These are phyloP conservation scores for Pseudozyma pruni DNA, from an alignment of 1,284 basidiomycete species.

Conservation along the genomic window DNA sequence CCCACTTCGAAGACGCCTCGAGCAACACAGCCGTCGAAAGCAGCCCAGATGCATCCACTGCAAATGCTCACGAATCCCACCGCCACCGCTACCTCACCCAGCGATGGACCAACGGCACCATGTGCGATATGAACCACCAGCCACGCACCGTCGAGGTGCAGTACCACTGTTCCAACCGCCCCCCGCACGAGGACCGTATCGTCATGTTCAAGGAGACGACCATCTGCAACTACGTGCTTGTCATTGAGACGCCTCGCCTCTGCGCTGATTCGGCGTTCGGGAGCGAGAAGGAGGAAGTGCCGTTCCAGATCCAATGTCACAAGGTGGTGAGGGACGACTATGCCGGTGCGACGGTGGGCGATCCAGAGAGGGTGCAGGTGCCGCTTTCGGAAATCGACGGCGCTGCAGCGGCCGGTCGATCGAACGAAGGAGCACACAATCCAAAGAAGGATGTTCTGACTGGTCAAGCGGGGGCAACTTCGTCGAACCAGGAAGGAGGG, in stretches of 20 bases:
- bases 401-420: neutral
- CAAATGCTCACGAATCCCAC: constrained; percentile 11
- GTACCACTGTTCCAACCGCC: constrained; percentile 51
- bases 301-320: constrained; percentile 36
- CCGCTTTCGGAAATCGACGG: constrained; percentile 5
- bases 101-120: constrained; percentile 58
- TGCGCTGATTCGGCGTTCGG: constrained; percentile 46
- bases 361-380: constrained; percentile 16
- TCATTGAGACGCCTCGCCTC: constrained; percentile 48
- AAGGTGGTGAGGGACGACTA: constrained; percentile 37
- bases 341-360: constrained; percentile 21
- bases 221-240: constrained; percentile 60
- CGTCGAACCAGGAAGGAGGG: neutral
- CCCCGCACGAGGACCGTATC: constrained; percentile 49
- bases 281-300: constrained; percentile 40
- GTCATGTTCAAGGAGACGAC: constrained; percentile 62
- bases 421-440: neutral
- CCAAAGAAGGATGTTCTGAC: neutral
- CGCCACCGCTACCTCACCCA: constrained; percentile 55
- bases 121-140: constrained; percentile 58
- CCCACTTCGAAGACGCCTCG: constrained; percentile 4
- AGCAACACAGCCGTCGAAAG: constrained; percentile 5
- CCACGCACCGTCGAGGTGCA: constrained; percentile 58
- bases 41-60: neutral
- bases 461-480: neutral